Evolutionary conservation across 441 rosid species (phyloP), one percentile per base, ranked within the genome.

Genomic region (Capsella rubella): DNA sequence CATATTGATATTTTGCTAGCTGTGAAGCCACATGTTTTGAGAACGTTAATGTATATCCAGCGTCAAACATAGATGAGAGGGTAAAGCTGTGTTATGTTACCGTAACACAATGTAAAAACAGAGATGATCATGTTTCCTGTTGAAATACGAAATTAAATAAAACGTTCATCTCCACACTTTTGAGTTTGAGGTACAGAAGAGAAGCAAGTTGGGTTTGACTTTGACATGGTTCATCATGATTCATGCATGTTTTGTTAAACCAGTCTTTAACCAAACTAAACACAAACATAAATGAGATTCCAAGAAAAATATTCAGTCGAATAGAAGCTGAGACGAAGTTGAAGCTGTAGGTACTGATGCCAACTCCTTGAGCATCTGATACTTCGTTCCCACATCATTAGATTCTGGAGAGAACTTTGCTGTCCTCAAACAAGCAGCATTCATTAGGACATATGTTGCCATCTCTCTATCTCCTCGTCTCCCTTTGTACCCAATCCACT

Each of bases 311-410:
- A 5, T 18, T 61, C 60, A 61, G 51, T 61, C 43, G 34, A 71
- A 61, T 0, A 61, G 18, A 39, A 61, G 39, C 40, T 27, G 50
- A 71, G 18, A 71, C 4, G 21, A 27, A 15, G 61, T 5, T 2
- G 61, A 51, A 37, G 52, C 34, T 29, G 52, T 51, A 27, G 68
- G 25, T 59, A 50, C 13, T 21, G 59, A 71, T 27, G 67, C 67
- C 67, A 71, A 71, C 14, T 71, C 49, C 51, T 60, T 61, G 45
- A 61, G 51, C 68, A 61, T 50, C 10, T 8, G 42, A 52, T 34
- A 66, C 49, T 39, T 71, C 11, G 39, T 8, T 37, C 15, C 60
- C 21, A 50, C 27, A 12, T 40, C 12, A 7, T 11, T 51, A 7
- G 75, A 50, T 51, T 39, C 6, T 12, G 75, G 75, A 61, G 42